Evolutionary conservation across 306 rosid genomes (phyloP).

Genomic region (Biancaea sappan): DNA sequence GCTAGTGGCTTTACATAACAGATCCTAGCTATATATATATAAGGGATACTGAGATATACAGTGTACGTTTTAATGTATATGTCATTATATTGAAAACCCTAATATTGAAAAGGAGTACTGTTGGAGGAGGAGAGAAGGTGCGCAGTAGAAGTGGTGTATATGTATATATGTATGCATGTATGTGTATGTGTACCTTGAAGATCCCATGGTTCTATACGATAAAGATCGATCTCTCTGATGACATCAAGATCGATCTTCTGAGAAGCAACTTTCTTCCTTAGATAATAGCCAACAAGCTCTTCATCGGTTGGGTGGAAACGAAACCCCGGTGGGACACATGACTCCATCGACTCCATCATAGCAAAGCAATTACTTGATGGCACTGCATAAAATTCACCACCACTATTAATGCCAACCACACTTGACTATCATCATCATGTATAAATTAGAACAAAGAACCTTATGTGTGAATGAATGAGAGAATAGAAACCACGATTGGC

Average conservation of each 20-base stretch:
- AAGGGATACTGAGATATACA: no score
- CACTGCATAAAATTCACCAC: slow-evolving; percentile 83
- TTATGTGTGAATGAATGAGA: slow-evolving; percentile 1
- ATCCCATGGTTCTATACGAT: slow-evolving; percentile 26
- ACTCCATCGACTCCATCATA: slow-evolving; percentile 72
- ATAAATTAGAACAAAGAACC: slow-evolving; percentile 43
- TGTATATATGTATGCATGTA: not conserved
- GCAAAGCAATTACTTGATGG: not conserved
- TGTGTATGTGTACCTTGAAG: not conserved
- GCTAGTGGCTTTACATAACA: no score
- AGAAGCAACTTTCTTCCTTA: slow-evolving; percentile 22
- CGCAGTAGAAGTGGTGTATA: not conserved
- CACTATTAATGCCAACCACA: slow-evolving; percentile 43
- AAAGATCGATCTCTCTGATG: slow-evolving; percentile 19
- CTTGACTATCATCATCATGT: slow-evolving; percentile 61
- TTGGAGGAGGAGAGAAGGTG: not conserved
- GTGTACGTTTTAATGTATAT: no score
- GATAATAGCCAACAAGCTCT: slow-evolving; percentile 23
- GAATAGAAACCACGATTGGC: slow-evolving; percentile 21
- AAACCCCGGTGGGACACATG: slow-evolving; percentile 60
- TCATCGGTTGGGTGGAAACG: slow-evolving; percentile 33
- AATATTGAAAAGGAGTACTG: not conserved
- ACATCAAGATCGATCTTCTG: slow-evolving; percentile 3
- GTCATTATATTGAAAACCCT: slow-evolving; percentile 4
- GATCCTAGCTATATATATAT: no score